These are phyloP conservation scores for Aspergillus sp. DNA, from an alignment of 2,329 filamentous ascomycete species.

Conservation along the genomic window DNA sequence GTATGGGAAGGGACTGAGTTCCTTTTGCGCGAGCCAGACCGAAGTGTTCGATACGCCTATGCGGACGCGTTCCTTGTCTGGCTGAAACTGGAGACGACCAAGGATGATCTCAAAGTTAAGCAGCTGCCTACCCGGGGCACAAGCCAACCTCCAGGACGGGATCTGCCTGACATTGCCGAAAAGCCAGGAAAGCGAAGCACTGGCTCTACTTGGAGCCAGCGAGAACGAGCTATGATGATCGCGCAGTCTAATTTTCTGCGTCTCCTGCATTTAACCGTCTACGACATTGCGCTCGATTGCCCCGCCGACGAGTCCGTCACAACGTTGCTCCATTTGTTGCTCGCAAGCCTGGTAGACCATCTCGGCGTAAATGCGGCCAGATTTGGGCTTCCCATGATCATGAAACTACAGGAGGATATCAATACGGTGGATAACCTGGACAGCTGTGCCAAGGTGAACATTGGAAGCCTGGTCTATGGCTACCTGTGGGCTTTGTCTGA, in stretches of 20 bases:
- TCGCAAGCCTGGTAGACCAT: slow-evolving; percentile 70
- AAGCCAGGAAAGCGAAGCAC: slow-evolving; percentile 61
- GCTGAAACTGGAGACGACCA: slow-evolving; percentile 76
- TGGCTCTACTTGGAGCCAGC: slow-evolving; percentile 61
- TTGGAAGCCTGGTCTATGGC: slow-evolving; percentile 82
- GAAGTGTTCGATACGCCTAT: slow-evolving; percentile 79
- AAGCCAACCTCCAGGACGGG: slow-evolving; percentile 45
- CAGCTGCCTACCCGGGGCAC: slow-evolving; percentile 50
- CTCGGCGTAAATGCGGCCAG: slow-evolving; percentile 80
- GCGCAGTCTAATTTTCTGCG: slow-evolving; percentile 71
- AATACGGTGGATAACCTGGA: slow-evolving; percentile 26
- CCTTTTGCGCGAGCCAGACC: slow-evolving; percentile 78
- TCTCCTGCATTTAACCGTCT: slow-evolving; percentile 81
- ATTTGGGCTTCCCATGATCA: slow-evolving; percentile 82
- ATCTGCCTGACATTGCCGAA: slow-evolving; percentile 36
- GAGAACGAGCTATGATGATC: slow-evolving; percentile 57
- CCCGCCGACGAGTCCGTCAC: slow-evolving; percentile 73
- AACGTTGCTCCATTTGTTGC: slow-evolving; percentile 71
- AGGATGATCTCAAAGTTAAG: slow-evolving; percentile 64
- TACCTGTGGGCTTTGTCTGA: slow-evolving; percentile 82
- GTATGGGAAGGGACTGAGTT: slow-evolving; percentile 98
- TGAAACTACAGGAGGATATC: slow-evolving; percentile 83
- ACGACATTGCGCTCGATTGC: slow-evolving; percentile 78
- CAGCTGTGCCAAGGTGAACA: slow-evolving; percentile 69
- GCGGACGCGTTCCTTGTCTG: slow-evolving; percentile 79